A percentile compares a stretch with the other conserved stretches of the same genome.
phyloP scores from a whole-genome alignment of 2,329 filamentous ascomycete species.

The Colletotrichum sp. region DNA sequence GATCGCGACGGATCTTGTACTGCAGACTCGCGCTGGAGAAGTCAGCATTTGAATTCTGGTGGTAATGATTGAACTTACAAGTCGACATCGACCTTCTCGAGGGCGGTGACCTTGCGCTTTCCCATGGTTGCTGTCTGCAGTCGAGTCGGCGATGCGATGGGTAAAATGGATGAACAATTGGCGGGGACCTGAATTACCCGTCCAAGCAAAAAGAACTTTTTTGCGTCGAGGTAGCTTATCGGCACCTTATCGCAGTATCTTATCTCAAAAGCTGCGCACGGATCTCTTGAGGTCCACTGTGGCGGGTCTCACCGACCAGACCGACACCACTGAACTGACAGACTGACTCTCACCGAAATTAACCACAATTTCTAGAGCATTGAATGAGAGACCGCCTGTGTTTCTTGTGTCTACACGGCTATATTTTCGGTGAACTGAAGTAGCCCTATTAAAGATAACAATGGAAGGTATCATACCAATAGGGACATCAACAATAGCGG shows the following conservation, averaged over 20 bases:
- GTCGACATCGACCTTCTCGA: constrained; percentile 95
- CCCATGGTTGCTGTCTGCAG: constrained; percentile 58
- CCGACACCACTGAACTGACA: not conserved
- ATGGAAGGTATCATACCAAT: too few species aligned
- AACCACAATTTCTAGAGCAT: too few species aligned
- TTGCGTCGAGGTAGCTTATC: not conserved
- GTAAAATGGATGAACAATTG: not conserved
- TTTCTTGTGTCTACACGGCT: too few species aligned
- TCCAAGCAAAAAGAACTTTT: not conserved
- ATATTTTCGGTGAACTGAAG: too few species aligned
- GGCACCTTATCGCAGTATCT: not conserved
- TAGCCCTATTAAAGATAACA: too few species aligned
- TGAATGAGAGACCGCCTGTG: too few species aligned
- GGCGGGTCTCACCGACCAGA: not conserved
- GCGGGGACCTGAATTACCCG: not conserved
- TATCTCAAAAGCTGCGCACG: not conserved
- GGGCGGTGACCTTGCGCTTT: constrained; percentile 87
- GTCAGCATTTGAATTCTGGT: constrained; percentile 29
- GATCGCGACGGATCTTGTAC: constrained; percentile 89
- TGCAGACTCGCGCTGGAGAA: constrained; percentile 76
- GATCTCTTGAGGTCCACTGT: rapidly evolving
- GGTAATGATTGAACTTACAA: constrained; percentile 55
- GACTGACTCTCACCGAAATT: not conserved
- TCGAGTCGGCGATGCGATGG: not conserved
- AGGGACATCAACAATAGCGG: too few species aligned